Base-by-base conservation (phyloP, 768 basidiomycete species). In the Mycena albidolilacea region DNA sequence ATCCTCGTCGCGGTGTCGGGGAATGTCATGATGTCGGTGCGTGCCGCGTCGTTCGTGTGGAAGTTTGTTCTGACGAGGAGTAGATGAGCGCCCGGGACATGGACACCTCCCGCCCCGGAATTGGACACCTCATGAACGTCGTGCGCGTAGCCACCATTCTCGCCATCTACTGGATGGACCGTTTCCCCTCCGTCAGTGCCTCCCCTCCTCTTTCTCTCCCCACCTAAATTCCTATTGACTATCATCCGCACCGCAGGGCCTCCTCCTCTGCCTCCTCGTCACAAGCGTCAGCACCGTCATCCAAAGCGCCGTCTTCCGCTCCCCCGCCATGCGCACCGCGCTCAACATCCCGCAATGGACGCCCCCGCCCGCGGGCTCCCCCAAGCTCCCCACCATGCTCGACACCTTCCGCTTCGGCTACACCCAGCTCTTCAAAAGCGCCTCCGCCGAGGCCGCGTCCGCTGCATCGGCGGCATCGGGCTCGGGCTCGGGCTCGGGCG, bases 11-110 rank as follows among this genome's bases (percentile, higher is more conserved):
- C 88, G 71, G 85, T 85, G 73, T 84, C 85, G 44, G 92, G 95
- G 68, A 92, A 96, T 73, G 43, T 87, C 9, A 93, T 95, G 75
- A 88, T 97, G 48, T 81, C 85, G 78, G 95, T 95, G 75, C 71
- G 92, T 81, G 3, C 64, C 7, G 21, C 23, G 19, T 50, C 48
- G 69, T 5, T 50, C 43, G 48, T 30, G 5, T 7, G 61, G 3
- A 66, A 61, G 23, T 23, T 68, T 17, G 8, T 64, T 46, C 46
- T 35, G 15, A 48, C 11, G 14, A 21, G 60, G 62, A 70, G 65
- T 58, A 86, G 86, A 61, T 87, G 66, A 80, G 84, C 87, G 90
- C 82, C 77, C 83, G 87, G 85, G 87, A 90, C 77, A 80, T 90
- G 82, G 83, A 92, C 85, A 81, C 88, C 68, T 75, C 86, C 57